A percentile compares a stretch with the other conserved stretches of the same genome.
Conservation (phyloP, 2,329 filamentous ascomycete species). For the Seiridium unicorne region DNA sequence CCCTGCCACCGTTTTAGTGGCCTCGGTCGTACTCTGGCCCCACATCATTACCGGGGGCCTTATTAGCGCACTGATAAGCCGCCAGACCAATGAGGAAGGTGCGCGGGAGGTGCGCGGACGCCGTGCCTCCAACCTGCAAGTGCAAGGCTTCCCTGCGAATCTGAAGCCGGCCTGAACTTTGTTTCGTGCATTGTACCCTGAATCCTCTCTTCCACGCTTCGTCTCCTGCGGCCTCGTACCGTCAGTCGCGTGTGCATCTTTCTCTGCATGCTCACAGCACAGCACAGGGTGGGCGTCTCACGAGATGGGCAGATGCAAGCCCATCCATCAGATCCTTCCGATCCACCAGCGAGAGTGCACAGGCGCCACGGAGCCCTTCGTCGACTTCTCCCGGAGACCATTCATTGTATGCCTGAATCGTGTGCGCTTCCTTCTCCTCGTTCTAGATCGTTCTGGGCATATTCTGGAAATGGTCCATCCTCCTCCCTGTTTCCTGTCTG, state of each 20-base stretch:
- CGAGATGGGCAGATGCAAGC: not conserved
- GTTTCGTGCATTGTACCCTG: not conserved
- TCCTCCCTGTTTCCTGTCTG: slow-evolving; percentile 5
- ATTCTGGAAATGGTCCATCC: not conserved
- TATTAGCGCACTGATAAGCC: slow-evolving; percentile 6
- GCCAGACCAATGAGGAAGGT: slow-evolving; percentile 9
- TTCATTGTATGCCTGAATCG: not conserved
- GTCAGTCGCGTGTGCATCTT: too few relatives aligned
- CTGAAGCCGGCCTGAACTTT: not conserved
- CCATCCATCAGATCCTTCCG: not conserved
- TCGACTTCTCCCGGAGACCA: not conserved
- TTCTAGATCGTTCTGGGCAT: not conserved
- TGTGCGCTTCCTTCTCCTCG: not conserved
- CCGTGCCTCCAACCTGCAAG: not conserved
- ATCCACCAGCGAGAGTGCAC: not conserved
- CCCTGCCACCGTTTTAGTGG: slow-evolving; percentile 5
- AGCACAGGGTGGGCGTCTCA: not conserved
- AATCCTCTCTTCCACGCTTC: not conserved
- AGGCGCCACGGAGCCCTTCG: not conserved
- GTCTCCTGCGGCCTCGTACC: too few relatives aligned
- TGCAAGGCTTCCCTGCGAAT: not conserved
- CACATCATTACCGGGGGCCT: not conserved
- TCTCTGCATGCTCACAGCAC: too few relatives aligned
- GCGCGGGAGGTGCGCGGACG: slow-evolving; percentile 4
- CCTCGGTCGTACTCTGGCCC: not conserved